Evolutionary conservation across 2,329 filamentous ascomycete species (phyloP), one percentile per base, ranked within the genome.

Genomic region (Sporothrix pallida): DNA sequence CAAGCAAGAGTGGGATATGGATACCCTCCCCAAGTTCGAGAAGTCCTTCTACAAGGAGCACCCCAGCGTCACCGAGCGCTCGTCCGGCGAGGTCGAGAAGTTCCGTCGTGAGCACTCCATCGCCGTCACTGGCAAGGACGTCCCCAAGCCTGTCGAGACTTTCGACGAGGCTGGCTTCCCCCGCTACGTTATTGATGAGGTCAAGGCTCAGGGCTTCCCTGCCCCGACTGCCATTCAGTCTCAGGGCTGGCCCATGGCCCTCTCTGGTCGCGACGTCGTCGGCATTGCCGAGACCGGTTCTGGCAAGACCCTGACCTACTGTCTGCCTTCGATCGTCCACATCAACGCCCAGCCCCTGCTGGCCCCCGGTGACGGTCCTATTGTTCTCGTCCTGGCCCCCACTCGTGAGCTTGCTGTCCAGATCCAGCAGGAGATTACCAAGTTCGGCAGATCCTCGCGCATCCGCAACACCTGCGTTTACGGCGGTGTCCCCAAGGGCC

Each of bases 11-110:
- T 99, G 93, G 93, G 96, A 99, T 81, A 79, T 96, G 72, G 86
- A 83, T 80, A 83, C 91, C 7, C 81, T 99, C 63, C 95, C 96
- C 79, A 98, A 98, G 84, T 99, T 99, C 85, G 96, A 99, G 83
- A 99, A 99, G 86, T 95, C 93, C 9, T 99, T 99, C 86, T 99
- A 99, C 89, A 97, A 98, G 87, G 96, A 98, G 85, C 91, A 96
- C 81, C 88, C 91, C 46, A 89, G 90, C 75, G 95, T 99, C 75
- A 84, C 90, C 75, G 86, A 83, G 79, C 93, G 96, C 80, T 90
- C 93, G 13, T 82, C 89, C 58, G 89, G 89, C 73, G 95, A 98
- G 76, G 92, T 99, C 74, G 92, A 95, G 42, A 92, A 91, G 73
- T 99, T 97, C 87, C 93, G 96, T 81, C 90, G 89, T 80, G 90